Base-by-base conservation (phyloP, 768 basidiomycete genomes). In the Mycena sanguinolenta region DNA sequence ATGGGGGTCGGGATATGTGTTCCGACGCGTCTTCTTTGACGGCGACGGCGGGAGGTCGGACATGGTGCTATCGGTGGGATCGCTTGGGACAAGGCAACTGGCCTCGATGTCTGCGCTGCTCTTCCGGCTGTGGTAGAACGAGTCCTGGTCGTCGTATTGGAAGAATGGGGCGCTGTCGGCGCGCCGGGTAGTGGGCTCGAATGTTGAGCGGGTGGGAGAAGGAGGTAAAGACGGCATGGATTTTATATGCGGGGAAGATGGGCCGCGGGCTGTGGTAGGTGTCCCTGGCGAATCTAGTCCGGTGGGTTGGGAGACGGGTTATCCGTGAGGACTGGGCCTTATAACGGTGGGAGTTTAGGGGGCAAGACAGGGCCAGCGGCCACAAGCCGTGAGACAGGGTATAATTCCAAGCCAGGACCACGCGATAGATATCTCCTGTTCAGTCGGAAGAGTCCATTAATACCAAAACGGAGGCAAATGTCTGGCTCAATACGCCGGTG, bases 121-220 rank as follows among this genome's bases (percentile, higher is more conserved):
- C 42, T 61, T 70, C 21, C 69, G 69, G 34, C 52, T 55, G 34
- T 28, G 46, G 59, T 65, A 62, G 64, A 70, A 70, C 13, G 63
- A n/a, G 50, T 65, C 63, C 10, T n/a, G 53, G 53, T 28, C 53
- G 17, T 61, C 53, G 58, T 65, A 46, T 58, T 62, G 49, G 69
- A 38, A 65, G 53, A 70, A 65, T 4, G 58, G 42, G 10, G 62
- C 13, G 44, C 38, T 21, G n/a, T 55, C 59, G 27, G 52, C 30
- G 59, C 64, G 69, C 39, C 58, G 64, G 34, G 14, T 1, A 16
- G 28, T 8, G 21, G 55, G 28, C 23, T 58, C 68, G 57, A 32
- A 50, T 12, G 57, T 46, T 13, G 52, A 34, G 53, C 52, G 63
- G 3, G 64, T 19, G 36, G 59, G 54, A n/a, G 46, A 60, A 27